These are phyloP conservation scores for Fistulina hepatica DNA, from an alignment of 1,284 basidiomycete genomes.

Conservation along the genomic window DNA sequence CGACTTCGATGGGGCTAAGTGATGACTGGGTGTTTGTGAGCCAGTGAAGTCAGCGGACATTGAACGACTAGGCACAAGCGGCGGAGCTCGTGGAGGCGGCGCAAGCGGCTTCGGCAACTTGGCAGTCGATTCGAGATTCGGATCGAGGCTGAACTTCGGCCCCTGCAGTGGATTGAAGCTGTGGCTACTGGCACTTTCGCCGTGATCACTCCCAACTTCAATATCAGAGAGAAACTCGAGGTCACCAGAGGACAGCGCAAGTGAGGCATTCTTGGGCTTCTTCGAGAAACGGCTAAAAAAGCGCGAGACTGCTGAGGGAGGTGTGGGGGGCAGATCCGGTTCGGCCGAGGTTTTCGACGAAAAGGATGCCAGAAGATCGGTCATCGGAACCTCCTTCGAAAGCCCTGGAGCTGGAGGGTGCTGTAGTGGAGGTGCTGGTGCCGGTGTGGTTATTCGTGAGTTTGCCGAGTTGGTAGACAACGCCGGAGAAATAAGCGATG, in stretches of 20 bases:
- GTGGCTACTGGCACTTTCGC: conserved; percentile 1
- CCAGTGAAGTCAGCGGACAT: background rate
- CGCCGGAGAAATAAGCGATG: background rate
- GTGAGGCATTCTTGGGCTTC: conserved; percentile 26
- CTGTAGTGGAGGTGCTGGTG: conserved; percentile 3
- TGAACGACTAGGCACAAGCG: background rate
- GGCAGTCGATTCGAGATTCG: conserved; percentile 26
- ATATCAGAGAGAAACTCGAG: conserved; percentile 68
- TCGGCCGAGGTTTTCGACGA: conserved; percentile 9
- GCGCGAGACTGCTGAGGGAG: conserved; percentile 55
- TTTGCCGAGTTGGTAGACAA: conserved; percentile 1
- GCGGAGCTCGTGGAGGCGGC: conserved; percentile 28
- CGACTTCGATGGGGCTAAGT: background rate
- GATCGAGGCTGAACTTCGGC: conserved; percentile 11
- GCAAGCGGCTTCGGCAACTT: conserved; percentile 33
- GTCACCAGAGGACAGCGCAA: conserved; percentile 60
- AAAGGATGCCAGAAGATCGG: no score
- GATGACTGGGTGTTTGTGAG: conserved; percentile 1
- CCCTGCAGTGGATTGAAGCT: background rate
- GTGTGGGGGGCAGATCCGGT: conserved; percentile 14
- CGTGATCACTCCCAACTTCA: conserved; percentile 18
- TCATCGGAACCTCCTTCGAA: conserved; percentile 1
- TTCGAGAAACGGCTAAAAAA: conserved; percentile 62
- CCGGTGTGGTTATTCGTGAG: background rate
- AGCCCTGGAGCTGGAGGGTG: background rate